Base-by-base conservation (phyloP, 192 early-diverging fungal species). In the Rhizophagus clarus region DNA sequence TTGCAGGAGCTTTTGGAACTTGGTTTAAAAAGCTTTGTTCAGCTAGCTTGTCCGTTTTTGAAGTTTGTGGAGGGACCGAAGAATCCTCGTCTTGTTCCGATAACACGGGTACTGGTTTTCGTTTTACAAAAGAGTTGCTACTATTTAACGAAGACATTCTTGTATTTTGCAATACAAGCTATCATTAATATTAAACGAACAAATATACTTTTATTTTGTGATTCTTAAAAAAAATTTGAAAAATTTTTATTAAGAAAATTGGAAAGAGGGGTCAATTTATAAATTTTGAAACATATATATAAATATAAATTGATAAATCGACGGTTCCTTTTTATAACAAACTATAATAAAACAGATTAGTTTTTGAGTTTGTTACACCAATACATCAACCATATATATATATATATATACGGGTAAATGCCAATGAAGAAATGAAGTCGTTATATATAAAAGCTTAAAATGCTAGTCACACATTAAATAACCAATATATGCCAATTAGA, bases 1-100 rank as follows among this genome's bases (percentile, higher is more conserved):
- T 79, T 71, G 22, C 49, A 37, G 77, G 77, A 20, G 68, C 34
- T 22, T 11, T 49, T 37, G 77, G 77, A 51, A 20, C 34, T 28
- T 76, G 60, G 15, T 61, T 63, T 22, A 63, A 32, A 20, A 63
- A 76, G 45, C n/a, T 63, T 34, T 28, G 24, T 3, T 76, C 61
- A 37, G 60, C 17, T 63, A 28, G 71, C 20, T 72, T 72, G 31
- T 72, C 42, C 15, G 26, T 72, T n/a, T 45, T 70, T n/a, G 11
- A 24, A 11, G 20, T 4, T 22, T 56, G 20, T 22, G 17, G 17
- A 7, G 68, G 6, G 26, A 37, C 42, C 8, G 68, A 70, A 70
- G 68, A 40, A 42, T 70, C 37, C 22, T n/a, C 68, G 64, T 67
- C 29, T 67, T 22, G 34, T 22, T 70, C 68, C 8, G 34, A 22